phyloP scores from a whole-genome alignment of 208 protist species.

The Trypanosoma platydactyli region DNA sequence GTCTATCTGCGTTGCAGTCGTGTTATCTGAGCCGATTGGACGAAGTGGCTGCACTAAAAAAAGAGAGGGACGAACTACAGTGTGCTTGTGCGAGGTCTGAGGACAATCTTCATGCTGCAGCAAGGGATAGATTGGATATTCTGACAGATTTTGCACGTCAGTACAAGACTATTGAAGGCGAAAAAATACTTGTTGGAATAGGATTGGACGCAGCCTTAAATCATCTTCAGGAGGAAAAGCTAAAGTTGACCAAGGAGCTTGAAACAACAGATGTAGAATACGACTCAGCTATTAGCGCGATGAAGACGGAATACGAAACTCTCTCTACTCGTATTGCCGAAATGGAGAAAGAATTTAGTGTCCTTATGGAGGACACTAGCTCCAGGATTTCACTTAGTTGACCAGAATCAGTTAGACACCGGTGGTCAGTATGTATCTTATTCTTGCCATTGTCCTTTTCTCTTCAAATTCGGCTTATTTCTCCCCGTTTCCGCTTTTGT shows the following conservation, averaged over 20 bases:
- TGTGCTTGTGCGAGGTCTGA: slow-evolving; percentile 29
- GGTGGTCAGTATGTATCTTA: not conserved
- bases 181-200: slow-evolving; percentile 54
- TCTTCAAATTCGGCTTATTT: not conserved
- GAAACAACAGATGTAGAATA: slow-evolving; percentile 50
- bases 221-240: slow-evolving; percentile 61
- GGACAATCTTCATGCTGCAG: slow-evolving; percentile 32
- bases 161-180: slow-evolving; percentile 78
- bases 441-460: slow-evolving; percentile 3
- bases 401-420: not conserved
- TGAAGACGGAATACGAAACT: slow-evolving; percentile 56
- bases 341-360: slow-evolving; percentile 86
- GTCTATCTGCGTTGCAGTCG: slow-evolving; percentile 61
- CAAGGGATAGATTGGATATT: slow-evolving; percentile 71
- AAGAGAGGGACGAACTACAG: slow-evolving; percentile 43
- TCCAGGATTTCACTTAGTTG: not conserved
- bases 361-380: slow-evolving; percentile 44
- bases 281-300: slow-evolving; percentile 63
- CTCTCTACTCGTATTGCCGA: slow-evolving; percentile 56
- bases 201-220: slow-evolving; percentile 55
- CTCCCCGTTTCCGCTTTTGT: not conserved
- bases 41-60: slow-evolving; percentile 34
- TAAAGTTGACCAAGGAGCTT: slow-evolving; percentile 49
- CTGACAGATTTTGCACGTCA: slow-evolving; percentile 84
- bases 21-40: slow-evolving; percentile 59